Base-by-base conservation (phyloP, 2,329 filamentous ascomycete genomes). In the Nemania serpens region DNA sequence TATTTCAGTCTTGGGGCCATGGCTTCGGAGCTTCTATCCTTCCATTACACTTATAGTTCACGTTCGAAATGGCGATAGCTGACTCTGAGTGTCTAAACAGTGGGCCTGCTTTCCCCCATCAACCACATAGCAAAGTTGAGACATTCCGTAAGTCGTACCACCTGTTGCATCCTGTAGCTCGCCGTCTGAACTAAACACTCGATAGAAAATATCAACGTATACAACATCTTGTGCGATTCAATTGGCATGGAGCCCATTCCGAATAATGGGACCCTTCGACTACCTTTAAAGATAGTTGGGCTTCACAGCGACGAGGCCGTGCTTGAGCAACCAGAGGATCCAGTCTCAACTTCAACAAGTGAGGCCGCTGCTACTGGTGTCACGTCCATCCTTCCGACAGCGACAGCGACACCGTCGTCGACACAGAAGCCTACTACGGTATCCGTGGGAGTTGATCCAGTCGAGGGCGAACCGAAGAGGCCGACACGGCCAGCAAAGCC, bases 161-260 rank as follows among this genome's bases (percentile, higher is more conserved):
- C 1, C 7, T 47, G 33, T 29, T 49, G 17, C 25, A 34, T 43
- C 6, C 54, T 42, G 63, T 7, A 43, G 5, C n/a, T 51, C 7
- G 13, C 13, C 18, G 47, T 58, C 46, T 18, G 9, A 50, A 39
- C 53, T 76, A 73, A n/a, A 76, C 71, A 36, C 11, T 2, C 5
- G 5, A 22, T 68, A 94, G 91, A 97, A 84, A 98, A 98, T 66
- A 93, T 87, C 61, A 91, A 97, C 70, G 90, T 98, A 9, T 98
- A 98, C 78, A 97, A 97, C 71, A 91, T 98, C 64, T 77, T 98
- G 46, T 97, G 94, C 74, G 93, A 97, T 76, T 93, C 91, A 0
- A 77, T 98, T 25, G 88, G 89, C 12, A 79, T 98, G 59, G 75
- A 73, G 2, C 91, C 93, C 0, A 82, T 82, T 55, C 85, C 91